phyloP scores from a whole-genome alignment of 139 green algal species.

The Chlorella vulgaris region DNA sequence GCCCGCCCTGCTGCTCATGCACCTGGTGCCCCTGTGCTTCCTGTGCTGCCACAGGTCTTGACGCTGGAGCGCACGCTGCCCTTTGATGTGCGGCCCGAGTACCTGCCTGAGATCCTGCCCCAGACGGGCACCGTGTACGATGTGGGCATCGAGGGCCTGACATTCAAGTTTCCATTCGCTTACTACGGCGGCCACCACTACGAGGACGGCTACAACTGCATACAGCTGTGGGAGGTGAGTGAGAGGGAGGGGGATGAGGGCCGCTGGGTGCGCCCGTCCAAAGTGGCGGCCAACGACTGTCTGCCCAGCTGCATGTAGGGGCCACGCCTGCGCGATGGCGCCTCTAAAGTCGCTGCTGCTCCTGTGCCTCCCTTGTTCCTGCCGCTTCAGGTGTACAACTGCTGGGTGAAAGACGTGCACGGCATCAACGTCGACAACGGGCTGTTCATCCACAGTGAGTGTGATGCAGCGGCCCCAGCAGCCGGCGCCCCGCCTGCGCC shows the following conservation, averaged over 20 bases:
- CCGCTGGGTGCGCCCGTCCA: too few relatives aligned
- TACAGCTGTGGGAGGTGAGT: not conserved
- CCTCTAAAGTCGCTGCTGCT: too few relatives aligned
- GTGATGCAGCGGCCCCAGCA: not conserved
- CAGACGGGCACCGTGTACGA: conserved; percentile 7
- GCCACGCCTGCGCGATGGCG: too few relatives aligned
- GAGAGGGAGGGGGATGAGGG: too few relatives aligned
- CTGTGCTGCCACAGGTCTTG: not conserved
- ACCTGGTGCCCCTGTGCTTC: too few relatives aligned
- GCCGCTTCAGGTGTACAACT: not conserved
- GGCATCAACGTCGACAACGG: not conserved
- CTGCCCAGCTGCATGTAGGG: too few relatives aligned
- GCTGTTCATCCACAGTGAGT: not conserved
- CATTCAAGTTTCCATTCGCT: not conserved
- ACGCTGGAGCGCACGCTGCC: conserved; percentile 7
- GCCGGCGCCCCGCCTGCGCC: too few relatives aligned
- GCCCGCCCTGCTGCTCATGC: too few relatives aligned
- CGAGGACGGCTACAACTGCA: not conserved
- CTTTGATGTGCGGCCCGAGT: conserved; percentile 1
- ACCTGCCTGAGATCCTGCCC: not conserved
- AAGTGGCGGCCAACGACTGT: not conserved
- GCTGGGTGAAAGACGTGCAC: not conserved
- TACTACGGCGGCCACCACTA: not conserved
- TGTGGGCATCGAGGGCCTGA: not conserved
- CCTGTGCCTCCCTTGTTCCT: not conserved